Percentiles rank a stretch among this genome's conserved stretches.
Conservation (phyloP, 208 protist genomes). For the Trypanosoma avium region DNA sequence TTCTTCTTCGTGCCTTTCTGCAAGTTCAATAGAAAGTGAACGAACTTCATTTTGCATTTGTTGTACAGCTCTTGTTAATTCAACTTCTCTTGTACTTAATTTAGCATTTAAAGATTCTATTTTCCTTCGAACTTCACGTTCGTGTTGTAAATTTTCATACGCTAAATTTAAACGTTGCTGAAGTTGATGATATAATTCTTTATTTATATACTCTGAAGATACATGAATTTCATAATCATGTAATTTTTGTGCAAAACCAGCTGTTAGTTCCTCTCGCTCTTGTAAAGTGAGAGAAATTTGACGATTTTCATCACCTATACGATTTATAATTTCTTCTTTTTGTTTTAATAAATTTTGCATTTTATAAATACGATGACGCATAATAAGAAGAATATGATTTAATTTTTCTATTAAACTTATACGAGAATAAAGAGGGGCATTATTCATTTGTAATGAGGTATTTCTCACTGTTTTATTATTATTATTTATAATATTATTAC, state of each 20-base stretch:
- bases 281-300: background rate
- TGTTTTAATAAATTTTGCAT: conserved; percentile 16
- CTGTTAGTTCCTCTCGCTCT: background rate
- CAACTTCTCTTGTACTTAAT: conserved; percentile 29
- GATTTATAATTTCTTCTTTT: background rate
- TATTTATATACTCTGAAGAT: background rate
- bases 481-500: too few relatives aligned
- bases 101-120: conserved; percentile 22
- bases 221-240: conserved; percentile 14
- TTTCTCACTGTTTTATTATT: too few relatives aligned
- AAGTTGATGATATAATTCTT: conserved; percentile 2
- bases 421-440: too few relatives aligned
- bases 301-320: background rate
- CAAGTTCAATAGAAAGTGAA: conserved; percentile 33
- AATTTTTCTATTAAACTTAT: background rate
- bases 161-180: conserved; percentile 11
- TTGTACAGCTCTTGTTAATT: conserved; percentile 17
- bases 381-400: background rate
- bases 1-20: background rate
- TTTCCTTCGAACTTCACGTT: conserved; percentile 26
- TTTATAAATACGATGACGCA: background rate
- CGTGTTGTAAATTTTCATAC: conserved; percentile 17
- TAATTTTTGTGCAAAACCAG: background rate
- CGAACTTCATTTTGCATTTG: conserved; percentile 36
- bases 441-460: too few relatives aligned